Evolutionary conservation across 805 yeast genomes (phyloP).

Genomic region (Wickerhamiella azyma): DNA sequence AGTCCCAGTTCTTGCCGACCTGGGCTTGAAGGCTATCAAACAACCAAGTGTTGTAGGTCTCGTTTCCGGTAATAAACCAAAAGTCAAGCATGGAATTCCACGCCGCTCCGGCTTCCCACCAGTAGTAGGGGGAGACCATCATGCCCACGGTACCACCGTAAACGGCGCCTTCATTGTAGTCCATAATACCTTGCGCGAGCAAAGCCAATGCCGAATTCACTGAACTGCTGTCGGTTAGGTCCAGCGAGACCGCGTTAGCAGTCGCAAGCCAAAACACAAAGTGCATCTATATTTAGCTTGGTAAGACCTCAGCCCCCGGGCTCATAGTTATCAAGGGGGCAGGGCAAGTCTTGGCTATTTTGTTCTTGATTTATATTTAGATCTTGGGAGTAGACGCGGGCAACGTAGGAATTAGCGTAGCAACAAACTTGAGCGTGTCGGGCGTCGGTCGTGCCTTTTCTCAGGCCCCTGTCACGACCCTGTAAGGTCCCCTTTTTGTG

Average conservation of each 20-base stretch:
- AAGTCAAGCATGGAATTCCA: constrained; percentile 58
- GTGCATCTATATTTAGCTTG: background rate
- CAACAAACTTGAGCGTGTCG: too few relatives aligned
- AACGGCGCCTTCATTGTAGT: constrained; percentile 59
- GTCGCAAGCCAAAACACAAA: background rate
- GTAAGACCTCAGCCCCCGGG: background rate
- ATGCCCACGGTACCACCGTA: constrained; percentile 60
- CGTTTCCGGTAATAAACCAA: constrained; percentile 55
- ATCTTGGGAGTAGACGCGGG: too few relatives aligned
- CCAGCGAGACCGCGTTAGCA: constrained; percentile 10
- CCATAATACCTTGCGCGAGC: constrained; percentile 59
- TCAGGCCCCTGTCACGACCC: too few relatives aligned
- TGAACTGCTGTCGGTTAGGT: constrained; percentile 13
- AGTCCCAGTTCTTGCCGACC: constrained; percentile 49
- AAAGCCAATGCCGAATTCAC: constrained; percentile 39
- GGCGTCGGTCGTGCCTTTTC: too few relatives aligned
- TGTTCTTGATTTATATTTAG: too few relatives aligned
- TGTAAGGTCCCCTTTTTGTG: too few relatives aligned
- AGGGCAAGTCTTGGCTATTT: too few relatives aligned
- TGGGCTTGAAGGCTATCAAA: constrained; percentile 53
- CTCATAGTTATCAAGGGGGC: too few relatives aligned
- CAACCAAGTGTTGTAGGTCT: constrained; percentile 43
- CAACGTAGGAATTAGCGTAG: too few relatives aligned
- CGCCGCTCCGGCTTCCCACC: constrained; percentile 90
- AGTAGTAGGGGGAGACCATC: constrained; percentile 64